Evolutionary conservation across 2,329 filamentous ascomycete genomes (phyloP), one percentile per base, ranked within the genome.

Genomic region (Cyphellophora attinorum): DNA sequence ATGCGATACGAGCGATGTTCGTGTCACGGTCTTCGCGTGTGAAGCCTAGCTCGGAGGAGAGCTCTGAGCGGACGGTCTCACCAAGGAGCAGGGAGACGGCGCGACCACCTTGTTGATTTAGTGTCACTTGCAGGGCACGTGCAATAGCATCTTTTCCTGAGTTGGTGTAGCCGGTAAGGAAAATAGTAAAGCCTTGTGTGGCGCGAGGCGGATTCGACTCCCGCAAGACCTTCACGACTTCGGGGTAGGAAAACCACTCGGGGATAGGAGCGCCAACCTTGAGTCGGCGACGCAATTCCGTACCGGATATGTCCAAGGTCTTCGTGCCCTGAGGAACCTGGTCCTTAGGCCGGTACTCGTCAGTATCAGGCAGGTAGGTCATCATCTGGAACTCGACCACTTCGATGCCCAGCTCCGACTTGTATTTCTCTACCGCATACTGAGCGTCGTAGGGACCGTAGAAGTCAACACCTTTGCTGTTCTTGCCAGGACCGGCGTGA

Each of bases 381-480:
- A 98, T 94, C 77, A 93, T 86, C 71, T 96, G 89, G 81, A 98
- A 98, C 50, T 91, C 86, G 47, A 98, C 91, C 56, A 98, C 91
- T 69, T 95, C 85, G 57, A 98, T 98, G 53, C 89, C 91, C 43
- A 98, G 83, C 74, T 98, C 91, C 48, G 85, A 78, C 57, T 79
- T 81, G 76, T 95, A 93, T 71, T 94, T 85, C 73, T 95, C 86
- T 40, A 98, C 88, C 16, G 88, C 85, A 55, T 89, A 74, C 70
- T 98, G 91, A 10, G 91, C 91, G 55, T 98, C 91, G 62, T 98
- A 98, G 19, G 91, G 88, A 33, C 91, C 91, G 65, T 98, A 98
- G 69, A 95, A 93, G 59, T 98, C 91, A 53, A 84, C 79, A 40
- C 91, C 91, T 67, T 89, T 79, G 72, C 85, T 93, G 78, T 96